Evolutionary conservation across 2,329 filamentous ascomycete species (phyloP).

Genomic region (Hypoxylon sp.): DNA sequence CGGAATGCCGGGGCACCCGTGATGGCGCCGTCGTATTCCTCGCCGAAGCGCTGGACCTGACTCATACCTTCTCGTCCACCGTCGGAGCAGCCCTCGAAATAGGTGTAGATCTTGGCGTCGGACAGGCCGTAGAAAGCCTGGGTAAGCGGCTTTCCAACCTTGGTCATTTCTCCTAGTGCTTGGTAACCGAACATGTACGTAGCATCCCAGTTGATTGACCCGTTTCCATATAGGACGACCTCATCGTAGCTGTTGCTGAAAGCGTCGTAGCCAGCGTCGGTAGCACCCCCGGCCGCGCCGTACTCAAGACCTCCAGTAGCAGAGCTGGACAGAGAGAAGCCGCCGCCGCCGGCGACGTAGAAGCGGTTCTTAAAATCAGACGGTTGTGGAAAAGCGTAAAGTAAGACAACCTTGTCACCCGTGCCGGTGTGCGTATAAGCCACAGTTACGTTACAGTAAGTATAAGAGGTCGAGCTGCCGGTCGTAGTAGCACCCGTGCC

Average conservation of each 20-base stretch:
- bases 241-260: constrained; percentile 54
- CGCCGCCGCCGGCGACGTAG: constrained; percentile 59
- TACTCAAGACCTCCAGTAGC: constrained; percentile 57
- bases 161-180: constrained; percentile 63
- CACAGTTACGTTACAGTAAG: constrained; percentile 54
- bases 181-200: constrained; percentile 64
- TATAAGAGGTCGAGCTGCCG: constrained; percentile 46
- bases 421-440: constrained; percentile 52
- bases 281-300: constrained; percentile 56
- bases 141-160: constrained; percentile 59
- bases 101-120: constrained; percentile 58
- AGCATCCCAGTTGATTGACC: constrained; percentile 63
- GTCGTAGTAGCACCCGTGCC: constrained; percentile 1
- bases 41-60: constrained; percentile 55
- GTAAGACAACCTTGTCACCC: constrained; percentile 50
- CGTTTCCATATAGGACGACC: constrained; percentile 60
- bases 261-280: constrained; percentile 58
- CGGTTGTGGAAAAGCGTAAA: constrained; percentile 52
- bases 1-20: constrained; percentile 61
- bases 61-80: constrained; percentile 63
- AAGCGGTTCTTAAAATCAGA: constrained; percentile 58
- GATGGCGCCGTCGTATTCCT: constrained; percentile 59
- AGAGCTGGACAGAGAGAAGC: constrained; percentile 54
- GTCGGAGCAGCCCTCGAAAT: constrained; percentile 63
- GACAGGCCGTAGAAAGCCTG: constrained; percentile 53